phyloP scores from a whole-genome alignment of 2,329 filamentous ascomycete genomes.

The Nigrograna mackinnonii region DNA sequence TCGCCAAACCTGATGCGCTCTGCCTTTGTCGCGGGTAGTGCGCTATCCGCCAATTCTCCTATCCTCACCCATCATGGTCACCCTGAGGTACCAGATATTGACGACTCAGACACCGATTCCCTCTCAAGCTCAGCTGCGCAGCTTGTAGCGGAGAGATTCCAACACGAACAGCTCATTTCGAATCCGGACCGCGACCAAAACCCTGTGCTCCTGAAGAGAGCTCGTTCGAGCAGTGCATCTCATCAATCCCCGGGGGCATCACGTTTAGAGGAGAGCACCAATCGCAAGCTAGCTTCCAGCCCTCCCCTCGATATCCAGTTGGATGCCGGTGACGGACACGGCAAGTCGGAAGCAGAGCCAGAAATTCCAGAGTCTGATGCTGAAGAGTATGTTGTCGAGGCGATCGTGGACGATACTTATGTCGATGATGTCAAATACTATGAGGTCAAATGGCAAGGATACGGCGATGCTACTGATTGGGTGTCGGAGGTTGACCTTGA shows the following conservation, averaged over 20 bases:
- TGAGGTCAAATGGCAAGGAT: conserved; percentile 39
- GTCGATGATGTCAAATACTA: conserved; percentile 25
- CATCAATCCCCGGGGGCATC: too few relatives aligned
- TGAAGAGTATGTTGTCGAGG: conserved; percentile 33
- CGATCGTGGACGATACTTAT: conserved; percentile 28
- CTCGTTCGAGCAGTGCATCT: too few relatives aligned
- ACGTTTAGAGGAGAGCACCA: too few relatives aligned
- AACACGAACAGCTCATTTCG: background rate
- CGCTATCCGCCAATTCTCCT: conserved; percentile 22
- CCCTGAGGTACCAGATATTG: conserved; percentile 7
- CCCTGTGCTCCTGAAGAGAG: too few relatives aligned
- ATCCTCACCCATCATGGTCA: conserved; percentile 9
- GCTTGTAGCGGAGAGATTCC: conserved; percentile 5
- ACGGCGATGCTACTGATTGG: conserved; percentile 35
- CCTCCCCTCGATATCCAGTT: too few relatives aligned
- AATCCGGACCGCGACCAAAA: too few relatives aligned
- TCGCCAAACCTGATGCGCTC: conserved; percentile 29
- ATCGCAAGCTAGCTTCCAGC: too few relatives aligned
- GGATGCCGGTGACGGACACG: too few relatives aligned
- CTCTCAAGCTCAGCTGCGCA: conserved; percentile 7
- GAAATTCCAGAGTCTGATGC: too few relatives aligned
- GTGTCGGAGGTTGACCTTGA: conserved; percentile 27
- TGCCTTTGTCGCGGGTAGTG: conserved; percentile 35
- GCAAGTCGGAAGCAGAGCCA: too few relatives aligned
- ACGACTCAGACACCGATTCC: conserved; percentile 3